Evolutionary conservation across 805 yeast genomes (phyloP), one percentile per base, ranked within the genome.

Genomic region (Starmerella gropengiesseri): DNA sequence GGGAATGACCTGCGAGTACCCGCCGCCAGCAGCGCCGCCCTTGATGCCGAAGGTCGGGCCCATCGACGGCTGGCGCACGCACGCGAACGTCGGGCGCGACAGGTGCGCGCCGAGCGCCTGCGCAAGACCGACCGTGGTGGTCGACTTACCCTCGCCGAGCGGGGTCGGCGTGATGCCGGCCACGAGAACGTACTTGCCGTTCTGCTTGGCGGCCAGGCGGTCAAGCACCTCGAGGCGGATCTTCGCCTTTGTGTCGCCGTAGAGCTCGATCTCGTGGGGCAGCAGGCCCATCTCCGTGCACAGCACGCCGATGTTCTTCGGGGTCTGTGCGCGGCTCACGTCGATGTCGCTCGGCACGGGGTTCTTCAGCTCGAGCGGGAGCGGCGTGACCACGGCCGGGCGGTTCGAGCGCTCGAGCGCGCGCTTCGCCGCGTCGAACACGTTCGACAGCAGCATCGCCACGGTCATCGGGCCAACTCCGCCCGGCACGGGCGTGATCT

Each of bases 401-500:
- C 68, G 66, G 59, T 61, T 57, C 26, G 59, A 58, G 19, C 55
- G 51, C 22, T 54, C 56, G 32, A 47, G 40, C 16, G 49, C 46
- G 42, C 73, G 65, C 55, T 79, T 70, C 17, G 97, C 94, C 40
- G 95, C 84, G 51, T 74, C 71, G 45, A 77, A 68, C 9, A 89
- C 89, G 58, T 91, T 89, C 51, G 80, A 74, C 49, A 87, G 73
- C 47, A 89, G 74, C 95, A 87, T 86, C 31, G 95, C 95, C 37
- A 89, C 96, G 21, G 98, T 89, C 97, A 89, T 89, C 51, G 98
- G 98, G 31, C 98, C 98, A 49, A 89, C 97, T 55, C 97, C 97
- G 60, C 97, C 97, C 25, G 98, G 98, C 43, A 89, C 98, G 14
- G 98, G 98, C 5, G 97, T 87, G 49, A 91, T 73, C 54, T 71